Base-by-base conservation (phyloP, 2,329 filamentous ascomycete species). In the Pyrenophora tritici-repentis region DNA sequence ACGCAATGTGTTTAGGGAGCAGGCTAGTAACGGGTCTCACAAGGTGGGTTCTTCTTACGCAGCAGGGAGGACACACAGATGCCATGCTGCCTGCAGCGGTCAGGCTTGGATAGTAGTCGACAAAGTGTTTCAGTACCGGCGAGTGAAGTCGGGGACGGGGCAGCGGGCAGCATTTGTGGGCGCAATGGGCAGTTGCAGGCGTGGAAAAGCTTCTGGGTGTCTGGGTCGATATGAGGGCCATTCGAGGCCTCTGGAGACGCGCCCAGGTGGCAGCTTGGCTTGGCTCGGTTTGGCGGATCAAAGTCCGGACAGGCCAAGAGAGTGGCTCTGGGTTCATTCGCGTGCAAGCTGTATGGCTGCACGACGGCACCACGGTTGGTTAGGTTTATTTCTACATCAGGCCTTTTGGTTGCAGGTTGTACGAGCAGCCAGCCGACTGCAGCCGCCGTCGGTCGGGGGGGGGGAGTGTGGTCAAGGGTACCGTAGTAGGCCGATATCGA, bases 11-110 rank as follows among this genome's bases (percentile, higher is more conserved):
- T 40, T 33, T 29, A 29, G 26, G 45, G 33, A 44, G 44, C 45
- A 34, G 45, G 48, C 35, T 53, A 39, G 56, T 29, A 42, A 57
- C 42, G 33, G 44, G 16, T 37, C 32, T 22, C 37, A 45, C 42
- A 53, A 34, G 26, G 17, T 52, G 51, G 53, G 55, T 63, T 57
- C 56, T 51, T 61, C 51, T 66, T 61, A 59, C 62, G 59, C 58
- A 62, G 53, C 24, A 45, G 51, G 44, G 48, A 38, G 42, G 51
- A 49, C 50, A 58, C 43, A 48, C 17, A 8, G 37, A 41, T 41
- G 41, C 32, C 14, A 14, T 14, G n/a, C 5, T 26, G 14, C 52
- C 56, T 29, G 26, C 26, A 29, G 50, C 53, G 33, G 53, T 61
- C 62, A 46, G 61, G 50, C 54, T 61, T 65, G 59, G 55, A 52